Conservation (phyloP, 2,329 filamentous ascomycete species). For the Penicillium sumatraense region DNA sequence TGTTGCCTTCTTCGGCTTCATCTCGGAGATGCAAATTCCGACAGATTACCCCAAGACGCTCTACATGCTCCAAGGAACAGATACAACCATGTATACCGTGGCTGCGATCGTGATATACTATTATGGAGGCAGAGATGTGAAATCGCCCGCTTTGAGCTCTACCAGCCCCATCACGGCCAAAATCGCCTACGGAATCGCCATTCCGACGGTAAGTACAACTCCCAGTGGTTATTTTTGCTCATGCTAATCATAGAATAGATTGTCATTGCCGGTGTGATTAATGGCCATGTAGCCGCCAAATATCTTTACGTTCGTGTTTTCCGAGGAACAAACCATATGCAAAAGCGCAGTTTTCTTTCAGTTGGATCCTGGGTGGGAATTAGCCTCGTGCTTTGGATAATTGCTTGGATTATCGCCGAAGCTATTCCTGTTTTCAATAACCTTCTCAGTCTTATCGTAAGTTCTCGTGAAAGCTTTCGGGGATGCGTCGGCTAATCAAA, state of each 20-base stretch:
- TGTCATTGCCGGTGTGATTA: conserved; percentile 70
- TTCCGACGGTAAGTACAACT: conserved; percentile 57
- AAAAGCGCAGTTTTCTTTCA: conserved; percentile 48
- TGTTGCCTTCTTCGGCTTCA: conserved; percentile 64
- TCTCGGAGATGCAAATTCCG: conserved; percentile 66
- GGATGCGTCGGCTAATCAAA: no score
- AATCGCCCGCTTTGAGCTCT: conserved; percentile 68
- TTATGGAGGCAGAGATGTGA: conserved; percentile 64
- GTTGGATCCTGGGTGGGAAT: conserved; percentile 63
- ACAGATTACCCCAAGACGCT: conserved; percentile 65
- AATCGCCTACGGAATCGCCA: conserved; percentile 67
- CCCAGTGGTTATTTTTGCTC: neutral
- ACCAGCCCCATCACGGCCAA: conserved; percentile 61
- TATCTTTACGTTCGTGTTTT: conserved; percentile 69
- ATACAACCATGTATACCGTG: conserved; percentile 65
- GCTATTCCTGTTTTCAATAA: conserved; percentile 71
- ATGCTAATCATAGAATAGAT: conserved; percentile 51
- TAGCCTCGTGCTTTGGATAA: conserved; percentile 58
- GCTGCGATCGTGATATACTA: conserved; percentile 70
- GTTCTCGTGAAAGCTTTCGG: no score
- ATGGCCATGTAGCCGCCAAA: conserved; percentile 67
- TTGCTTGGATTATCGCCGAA: conserved; percentile 70
- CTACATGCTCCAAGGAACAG: conserved; percentile 60
- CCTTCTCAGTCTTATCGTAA: conserved; percentile 61
- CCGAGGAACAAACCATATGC: conserved; percentile 59